These are phyloP conservation scores for Jaltomata sinuosa DNA, from an alignment of 257 asterid species.

Conservation along the genomic window DNA sequence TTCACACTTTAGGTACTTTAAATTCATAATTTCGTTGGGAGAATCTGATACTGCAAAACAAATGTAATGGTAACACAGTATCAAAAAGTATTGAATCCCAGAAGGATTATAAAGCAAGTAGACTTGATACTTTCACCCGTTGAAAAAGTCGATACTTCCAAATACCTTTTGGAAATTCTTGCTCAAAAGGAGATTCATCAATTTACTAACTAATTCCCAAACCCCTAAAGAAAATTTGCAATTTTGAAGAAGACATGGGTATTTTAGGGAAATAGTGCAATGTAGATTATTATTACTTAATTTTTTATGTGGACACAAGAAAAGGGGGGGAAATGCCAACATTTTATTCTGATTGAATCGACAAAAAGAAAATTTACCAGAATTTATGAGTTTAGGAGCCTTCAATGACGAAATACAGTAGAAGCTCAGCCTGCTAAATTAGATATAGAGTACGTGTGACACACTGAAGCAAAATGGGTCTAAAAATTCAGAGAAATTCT, in stretches of 20 bases:
- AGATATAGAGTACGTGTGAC: background rate
- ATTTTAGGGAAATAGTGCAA: no score
- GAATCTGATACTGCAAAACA: constrained; percentile 6
- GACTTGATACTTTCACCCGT: background rate
- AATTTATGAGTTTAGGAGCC: background rate
- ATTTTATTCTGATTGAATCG: background rate
- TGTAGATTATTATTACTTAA: no score
- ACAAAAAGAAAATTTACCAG: background rate
- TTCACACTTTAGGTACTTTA: background rate
- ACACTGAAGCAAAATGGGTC: background rate
- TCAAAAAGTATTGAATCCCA: no score
- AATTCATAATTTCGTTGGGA: background rate
- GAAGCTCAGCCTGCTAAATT: no score
- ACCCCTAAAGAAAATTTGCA: background rate
- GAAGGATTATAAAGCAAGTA: background rate
- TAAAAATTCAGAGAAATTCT: background rate
- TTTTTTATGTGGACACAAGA: background rate
- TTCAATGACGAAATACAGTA: background rate
- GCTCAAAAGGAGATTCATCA: background rate
- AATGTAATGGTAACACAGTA: constrained; percentile 5
- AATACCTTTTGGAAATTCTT: background rate
- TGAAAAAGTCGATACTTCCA: background rate
- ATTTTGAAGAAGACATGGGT: no score
- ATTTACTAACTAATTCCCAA: background rate
- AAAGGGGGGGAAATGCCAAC: background rate